These are phyloP conservation scores for Trichoderma lentiforme DNA, from an alignment of 2,329 filamentous ascomycete genomes.

Conservation along the genomic window DNA sequence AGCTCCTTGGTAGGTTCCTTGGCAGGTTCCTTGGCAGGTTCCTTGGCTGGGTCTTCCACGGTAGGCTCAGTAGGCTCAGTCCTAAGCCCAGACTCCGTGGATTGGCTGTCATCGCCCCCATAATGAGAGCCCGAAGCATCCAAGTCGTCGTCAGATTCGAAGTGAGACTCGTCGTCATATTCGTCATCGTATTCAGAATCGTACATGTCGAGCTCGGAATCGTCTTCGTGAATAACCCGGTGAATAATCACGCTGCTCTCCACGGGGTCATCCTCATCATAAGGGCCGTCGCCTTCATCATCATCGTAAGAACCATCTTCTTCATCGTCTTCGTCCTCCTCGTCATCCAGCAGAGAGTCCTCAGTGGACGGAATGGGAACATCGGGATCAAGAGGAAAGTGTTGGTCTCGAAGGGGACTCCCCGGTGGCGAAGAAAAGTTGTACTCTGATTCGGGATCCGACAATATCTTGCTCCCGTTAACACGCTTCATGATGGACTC, in stretches of 20 bases:
- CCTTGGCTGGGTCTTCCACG: background rate
- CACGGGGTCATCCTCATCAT: slow-evolving; percentile 42
- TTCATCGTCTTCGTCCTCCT: slow-evolving; percentile 34
- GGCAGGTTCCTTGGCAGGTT: background rate
- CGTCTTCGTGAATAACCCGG: slow-evolving; percentile 58
- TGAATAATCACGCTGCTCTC: slow-evolving; percentile 64
- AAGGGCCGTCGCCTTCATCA: slow-evolving; percentile 43
- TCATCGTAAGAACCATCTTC: slow-evolving; percentile 45
- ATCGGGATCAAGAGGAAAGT: slow-evolving; percentile 73
- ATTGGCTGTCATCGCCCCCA: slow-evolving; percentile 37
- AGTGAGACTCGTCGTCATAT: slow-evolving; percentile 44
- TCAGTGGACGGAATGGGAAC: slow-evolving; percentile 87
- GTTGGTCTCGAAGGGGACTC: slow-evolving; percentile 54
- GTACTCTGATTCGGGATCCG: slow-evolving; percentile 59
- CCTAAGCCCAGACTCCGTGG: slow-evolving; percentile 27
- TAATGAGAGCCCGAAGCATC: slow-evolving; percentile 55
- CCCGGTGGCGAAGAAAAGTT: slow-evolving; percentile 62
- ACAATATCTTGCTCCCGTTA: slow-evolving; percentile 55
- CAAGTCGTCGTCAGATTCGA: slow-evolving; percentile 45
- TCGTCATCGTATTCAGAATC: slow-evolving; percentile 53
- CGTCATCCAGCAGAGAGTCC: slow-evolving; percentile 58
- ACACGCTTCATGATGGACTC: slow-evolving; percentile 91
- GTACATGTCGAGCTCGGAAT: slow-evolving; percentile 65
- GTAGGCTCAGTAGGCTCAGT: background rate
- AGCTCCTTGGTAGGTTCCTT: background rate